phyloP scores from a whole-genome alignment of 1,284 basidiomycete genomes.

The Termitomyces sp. region DNA sequence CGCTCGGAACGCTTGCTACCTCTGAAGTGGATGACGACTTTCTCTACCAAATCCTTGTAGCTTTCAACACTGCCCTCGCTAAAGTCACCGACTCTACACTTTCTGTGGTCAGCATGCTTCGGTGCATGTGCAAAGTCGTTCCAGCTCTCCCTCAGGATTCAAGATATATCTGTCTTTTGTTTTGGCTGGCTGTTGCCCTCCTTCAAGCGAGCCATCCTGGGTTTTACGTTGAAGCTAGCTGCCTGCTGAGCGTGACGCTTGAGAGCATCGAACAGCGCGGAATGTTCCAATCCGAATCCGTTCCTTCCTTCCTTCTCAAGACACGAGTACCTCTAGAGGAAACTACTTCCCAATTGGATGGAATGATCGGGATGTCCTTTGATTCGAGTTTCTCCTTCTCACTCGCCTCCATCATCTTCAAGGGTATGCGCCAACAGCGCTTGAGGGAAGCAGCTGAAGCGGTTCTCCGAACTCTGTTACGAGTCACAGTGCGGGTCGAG shows the following conservation, averaged over 20 bases:
- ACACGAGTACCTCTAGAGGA: slow-evolving; percentile 62
- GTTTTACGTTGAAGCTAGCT: slow-evolving; percentile 68
- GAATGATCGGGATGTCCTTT: slow-evolving; percentile 72
- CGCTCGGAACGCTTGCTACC: slow-evolving; percentile 75
- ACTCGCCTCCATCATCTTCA: slow-evolving; percentile 78
- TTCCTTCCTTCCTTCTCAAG: slow-evolving; percentile 62
- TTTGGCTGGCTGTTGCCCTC: slow-evolving; percentile 83
- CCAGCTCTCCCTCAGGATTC: slow-evolving; percentile 65
- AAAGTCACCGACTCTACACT: slow-evolving; percentile 64
- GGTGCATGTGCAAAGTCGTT: slow-evolving; percentile 76
- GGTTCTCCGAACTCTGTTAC: slow-evolving; percentile 53
- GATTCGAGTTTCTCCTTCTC: slow-evolving; percentile 78
- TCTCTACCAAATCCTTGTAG: slow-evolving; percentile 84
- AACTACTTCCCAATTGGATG: slow-evolving; percentile 70
- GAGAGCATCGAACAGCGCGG: slow-evolving; percentile 63
- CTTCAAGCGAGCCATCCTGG: slow-evolving; percentile 73
- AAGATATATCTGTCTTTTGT: slow-evolving; percentile 69
- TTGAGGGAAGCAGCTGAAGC: slow-evolving; percentile 57
- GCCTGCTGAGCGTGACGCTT: slow-evolving; percentile 61
- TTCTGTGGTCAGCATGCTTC: slow-evolving; percentile 80
- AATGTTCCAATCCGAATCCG: slow-evolving; percentile 48
- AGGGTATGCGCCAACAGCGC: slow-evolving; percentile 70
- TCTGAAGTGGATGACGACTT: slow-evolving; percentile 85
- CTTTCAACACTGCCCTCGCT: slow-evolving; percentile 63
- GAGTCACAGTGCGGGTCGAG: slow-evolving; percentile 50